Evolutionary conservation across 345 rosid species (phyloP).

Genomic region (Linum tenue): DNA sequence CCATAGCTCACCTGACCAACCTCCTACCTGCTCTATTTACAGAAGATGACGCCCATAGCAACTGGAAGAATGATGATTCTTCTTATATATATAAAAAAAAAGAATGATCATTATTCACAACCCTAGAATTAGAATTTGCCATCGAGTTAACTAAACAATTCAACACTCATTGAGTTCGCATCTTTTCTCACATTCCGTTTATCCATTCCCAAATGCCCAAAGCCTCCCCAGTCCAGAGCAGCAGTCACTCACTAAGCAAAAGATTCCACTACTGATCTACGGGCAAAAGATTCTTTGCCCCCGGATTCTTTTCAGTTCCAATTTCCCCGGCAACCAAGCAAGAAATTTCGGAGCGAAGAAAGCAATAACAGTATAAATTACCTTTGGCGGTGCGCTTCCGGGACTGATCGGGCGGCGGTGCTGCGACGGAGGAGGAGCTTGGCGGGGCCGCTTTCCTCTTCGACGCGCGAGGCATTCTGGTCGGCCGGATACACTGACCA

Average conservation of each 20-base stretch:
- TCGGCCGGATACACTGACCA: constrained; percentile 17
- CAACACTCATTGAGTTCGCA: neutral
- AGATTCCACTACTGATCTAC: neutral
- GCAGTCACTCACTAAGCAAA: neutral
- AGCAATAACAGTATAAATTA: no score
- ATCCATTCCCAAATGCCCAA: neutral
- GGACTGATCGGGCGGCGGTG: constrained; percentile 6
- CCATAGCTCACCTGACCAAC: no score
- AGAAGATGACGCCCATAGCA: no score
- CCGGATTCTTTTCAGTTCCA: neutral
- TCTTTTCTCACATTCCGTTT: no score
- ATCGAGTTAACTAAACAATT: neutral
- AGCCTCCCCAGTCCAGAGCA: neutral
- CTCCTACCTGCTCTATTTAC: no score
- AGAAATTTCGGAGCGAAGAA: neutral
- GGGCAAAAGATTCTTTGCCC: neutral
- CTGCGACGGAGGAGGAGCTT: constrained; percentile 24
- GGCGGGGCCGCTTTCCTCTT: constrained; percentile 40
- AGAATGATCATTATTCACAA: no score
- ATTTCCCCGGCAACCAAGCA: neutral
- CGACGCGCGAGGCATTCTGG: constrained; percentile 33
- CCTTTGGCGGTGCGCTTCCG: neutral
- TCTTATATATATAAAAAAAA: no score
- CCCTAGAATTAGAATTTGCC: no score
- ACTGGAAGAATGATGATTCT: no score